Evolutionary conservation across 495 filamentous ascomycete species (phyloP).

Genomic region (Aspergillus affinis): DNA sequence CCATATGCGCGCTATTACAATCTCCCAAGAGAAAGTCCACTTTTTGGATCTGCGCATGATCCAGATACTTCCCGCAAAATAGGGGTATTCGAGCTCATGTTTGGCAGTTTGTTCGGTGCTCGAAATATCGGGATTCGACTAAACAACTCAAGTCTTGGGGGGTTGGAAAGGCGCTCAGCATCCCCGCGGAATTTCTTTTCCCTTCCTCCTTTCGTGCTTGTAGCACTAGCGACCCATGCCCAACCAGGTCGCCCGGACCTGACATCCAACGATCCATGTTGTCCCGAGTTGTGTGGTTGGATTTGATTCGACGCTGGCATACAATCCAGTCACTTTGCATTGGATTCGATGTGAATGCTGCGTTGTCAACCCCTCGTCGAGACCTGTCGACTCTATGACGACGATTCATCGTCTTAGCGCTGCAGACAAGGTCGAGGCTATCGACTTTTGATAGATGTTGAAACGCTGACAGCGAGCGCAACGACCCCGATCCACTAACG

Average conservation of each 20-base stretch:
- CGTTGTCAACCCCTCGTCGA: background rate
- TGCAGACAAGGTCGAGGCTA: background rate
- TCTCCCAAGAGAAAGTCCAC: background rate
- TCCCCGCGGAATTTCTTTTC: background rate
- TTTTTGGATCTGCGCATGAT: background rate
- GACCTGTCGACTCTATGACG: background rate
- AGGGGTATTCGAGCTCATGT: background rate
- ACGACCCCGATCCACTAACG: background rate
- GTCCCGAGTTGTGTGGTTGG: background rate
- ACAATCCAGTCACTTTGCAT: background rate
- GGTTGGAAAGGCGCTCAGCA: background rate
- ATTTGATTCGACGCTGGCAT: background rate
- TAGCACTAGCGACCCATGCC: background rate
- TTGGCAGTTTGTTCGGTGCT: background rate
- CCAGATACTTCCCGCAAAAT: background rate
- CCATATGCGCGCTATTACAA: background rate
- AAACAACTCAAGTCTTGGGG: no score
- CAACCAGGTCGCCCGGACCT: background rate
- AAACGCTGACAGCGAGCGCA: background rate
- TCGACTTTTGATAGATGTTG: background rate
- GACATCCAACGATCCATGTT: background rate
- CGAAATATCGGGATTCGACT: background rate
- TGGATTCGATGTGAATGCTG: background rate
- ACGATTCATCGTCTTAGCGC: background rate
- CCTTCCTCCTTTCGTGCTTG: no score